Base-by-base conservation (phyloP, 2,329 filamentous ascomycete species). In the Gnomoniopsis sp. region DNA sequence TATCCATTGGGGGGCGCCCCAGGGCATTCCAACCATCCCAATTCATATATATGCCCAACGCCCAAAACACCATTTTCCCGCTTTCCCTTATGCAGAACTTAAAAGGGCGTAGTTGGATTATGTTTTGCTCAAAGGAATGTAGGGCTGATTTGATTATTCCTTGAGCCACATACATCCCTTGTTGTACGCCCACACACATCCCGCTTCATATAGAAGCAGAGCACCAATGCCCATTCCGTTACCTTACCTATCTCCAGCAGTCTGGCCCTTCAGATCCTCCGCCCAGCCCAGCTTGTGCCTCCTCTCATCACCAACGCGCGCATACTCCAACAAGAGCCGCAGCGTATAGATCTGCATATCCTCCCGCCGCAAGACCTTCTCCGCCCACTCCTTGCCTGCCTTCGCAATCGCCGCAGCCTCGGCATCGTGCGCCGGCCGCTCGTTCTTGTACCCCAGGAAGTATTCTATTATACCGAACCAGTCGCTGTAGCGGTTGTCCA, bases 301-400 rank as follows among this genome's bases (percentile, higher is more conserved):
- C 53, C 75, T 68, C 43, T 82, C 80, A 56, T 83, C 81, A 43
- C 74, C 71, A 14, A 87, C 66, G 19, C 85, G 74, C 6, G 79
- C 86, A 62, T 88, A 88, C 71, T 88, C 86, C 34, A 88, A 73
- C 55, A 88, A 71, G 64, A 92, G 67, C 47, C 88, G 75, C 55
- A 87, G 75, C 10, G 86, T 79, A 68, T 92, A 92, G 10, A 91
- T 78, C 66, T 85, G 80, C 87, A 91, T 90, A 67, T 91, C 88
- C 66, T 90, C 88, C 65, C 79, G 82, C 59, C 89, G 75, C 26
- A 91, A 74, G 8, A 89, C 88, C 67, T 75, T 82, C 62, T 85
- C 82, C 0, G 88, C 86, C 89, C 89, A 92, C 34, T 77, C 75
- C 68, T 86, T 84, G 2, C 88, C 88, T 3, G 80, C 81, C 47